Evolutionary conservation across 2,329 filamentous ascomycete species (phyloP).

Genomic region (Exophiala oligosperma): DNA sequence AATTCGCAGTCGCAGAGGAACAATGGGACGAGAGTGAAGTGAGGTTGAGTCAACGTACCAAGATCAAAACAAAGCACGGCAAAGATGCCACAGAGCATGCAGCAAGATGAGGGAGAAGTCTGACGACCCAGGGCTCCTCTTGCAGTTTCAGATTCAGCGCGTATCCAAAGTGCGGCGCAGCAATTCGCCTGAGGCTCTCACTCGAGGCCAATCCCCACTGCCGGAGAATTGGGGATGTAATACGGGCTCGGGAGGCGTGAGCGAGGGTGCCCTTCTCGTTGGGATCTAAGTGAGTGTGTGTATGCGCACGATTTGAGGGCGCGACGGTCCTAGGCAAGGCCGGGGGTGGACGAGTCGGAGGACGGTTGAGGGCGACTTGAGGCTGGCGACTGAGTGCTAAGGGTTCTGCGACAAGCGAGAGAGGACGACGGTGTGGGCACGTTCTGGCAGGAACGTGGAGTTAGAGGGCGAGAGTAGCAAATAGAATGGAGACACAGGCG

Average conservation of each 20-base stretch:
- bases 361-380: background rate
- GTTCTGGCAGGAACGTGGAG: conserved; percentile 1
- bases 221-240: conserved; percentile 9
- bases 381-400: background rate
- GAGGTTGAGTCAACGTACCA: conserved; percentile 16
- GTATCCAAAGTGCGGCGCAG: conserved; percentile 27
- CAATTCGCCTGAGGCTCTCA: conserved; percentile 14
- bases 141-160: conserved; percentile 27
- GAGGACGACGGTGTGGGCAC: background rate
- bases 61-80: conserved; percentile 22
- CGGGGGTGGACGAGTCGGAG: too few relatives aligned
- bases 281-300: background rate
- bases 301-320: background rate
- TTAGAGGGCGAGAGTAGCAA: conserved; percentile 1
- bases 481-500: conserved; percentile 10
- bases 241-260: conserved; percentile 13
- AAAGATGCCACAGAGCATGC: conserved; percentile 14
- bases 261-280: conserved; percentile 9
- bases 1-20: background rate
- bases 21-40: background rate
- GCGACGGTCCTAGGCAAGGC: too few relatives aligned
- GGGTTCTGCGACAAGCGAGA: background rate
- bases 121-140: conserved; percentile 11
- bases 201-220: conserved; percentile 14
- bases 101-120: conserved; percentile 20